Percentiles rank a stretch among this genome's conserved stretches.
Evolutionary conservation across 163 green algal genomes (phyloP).

Genomic region (Scenedesmus sp.): DNA sequence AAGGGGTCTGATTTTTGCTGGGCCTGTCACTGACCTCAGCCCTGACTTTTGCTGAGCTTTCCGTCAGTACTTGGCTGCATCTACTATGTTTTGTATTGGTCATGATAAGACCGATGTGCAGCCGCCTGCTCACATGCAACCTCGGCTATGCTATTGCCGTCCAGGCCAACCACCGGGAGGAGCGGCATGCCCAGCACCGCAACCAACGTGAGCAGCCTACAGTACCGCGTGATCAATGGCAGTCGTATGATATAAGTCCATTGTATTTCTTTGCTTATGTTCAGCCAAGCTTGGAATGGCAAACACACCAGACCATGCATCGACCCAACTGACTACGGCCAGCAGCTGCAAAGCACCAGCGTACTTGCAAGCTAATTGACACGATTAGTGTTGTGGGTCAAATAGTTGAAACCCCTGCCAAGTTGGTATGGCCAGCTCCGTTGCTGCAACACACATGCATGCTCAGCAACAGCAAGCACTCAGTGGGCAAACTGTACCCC

Average conservation of each 20-base stretch:
- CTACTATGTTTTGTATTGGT: background rate
- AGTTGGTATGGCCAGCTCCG: no score
- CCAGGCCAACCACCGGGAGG: background rate
- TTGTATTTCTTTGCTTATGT: background rate
- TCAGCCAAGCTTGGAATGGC: background rate
- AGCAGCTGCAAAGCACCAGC: no score
- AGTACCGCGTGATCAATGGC: no score
- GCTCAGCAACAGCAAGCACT: no score
- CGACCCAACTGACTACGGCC: no score
- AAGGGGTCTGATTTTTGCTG: background rate
- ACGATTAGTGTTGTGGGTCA: background rate
- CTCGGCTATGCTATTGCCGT: conserved; percentile 2
- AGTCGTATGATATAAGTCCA: no score
- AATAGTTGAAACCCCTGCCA: no score
- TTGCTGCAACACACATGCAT: background rate
- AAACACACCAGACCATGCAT: background rate
- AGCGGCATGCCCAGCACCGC: background rate
- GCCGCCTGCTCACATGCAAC: background rate
- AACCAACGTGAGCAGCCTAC: background rate
- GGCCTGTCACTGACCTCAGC: conserved; percentile 9
- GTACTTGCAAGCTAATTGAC: background rate
- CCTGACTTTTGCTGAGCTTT: background rate
- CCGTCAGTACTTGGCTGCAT: background rate
- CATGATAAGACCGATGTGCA: background rate
- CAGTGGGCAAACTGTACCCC: background rate